phyloP scores from a whole-genome alignment of 345 rosid genomes.

The Aurinia saxatilis region DNA sequence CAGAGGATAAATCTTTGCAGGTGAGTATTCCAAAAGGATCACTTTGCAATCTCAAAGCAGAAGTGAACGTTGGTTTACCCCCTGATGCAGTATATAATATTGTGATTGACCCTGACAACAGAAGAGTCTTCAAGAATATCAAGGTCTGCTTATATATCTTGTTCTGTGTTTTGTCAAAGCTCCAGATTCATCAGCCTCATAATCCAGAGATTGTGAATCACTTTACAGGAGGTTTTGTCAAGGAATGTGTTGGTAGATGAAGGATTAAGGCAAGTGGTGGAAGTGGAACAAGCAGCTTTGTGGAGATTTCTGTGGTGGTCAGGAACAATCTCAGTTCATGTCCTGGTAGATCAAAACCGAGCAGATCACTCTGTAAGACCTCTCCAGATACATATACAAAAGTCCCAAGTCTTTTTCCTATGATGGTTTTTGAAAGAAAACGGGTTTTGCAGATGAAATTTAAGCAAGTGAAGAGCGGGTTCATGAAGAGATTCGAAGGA shows the following conservation, averaged over 20 bases:
- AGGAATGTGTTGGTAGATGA: constrained; percentile 69
- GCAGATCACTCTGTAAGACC: constrained; percentile 58
- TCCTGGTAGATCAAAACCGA: constrained; percentile 78
- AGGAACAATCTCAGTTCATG: constrained; percentile 78
- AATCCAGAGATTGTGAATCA: neutral
- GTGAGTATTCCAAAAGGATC: constrained; percentile 87
- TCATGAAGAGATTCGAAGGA: constrained; percentile 91
- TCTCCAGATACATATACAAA: neutral
- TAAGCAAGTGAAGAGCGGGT: constrained; percentile 75
- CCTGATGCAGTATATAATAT: constrained; percentile 81
- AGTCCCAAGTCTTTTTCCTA: neutral
- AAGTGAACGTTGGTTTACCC: constrained; percentile 65
- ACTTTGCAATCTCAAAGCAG: constrained; percentile 66
- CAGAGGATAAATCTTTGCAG: constrained; percentile 45
- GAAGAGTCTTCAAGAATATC: constrained; percentile 88
- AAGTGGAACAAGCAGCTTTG: constrained; percentile 79
- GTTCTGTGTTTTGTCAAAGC: neutral
- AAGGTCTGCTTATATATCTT: constrained; percentile 38
- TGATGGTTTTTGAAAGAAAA: neutral
- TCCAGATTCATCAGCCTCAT: neutral
- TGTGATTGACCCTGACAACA: constrained; percentile 81
- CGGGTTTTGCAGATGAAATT: constrained; percentile 67
- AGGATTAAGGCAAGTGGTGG: constrained; percentile 78
- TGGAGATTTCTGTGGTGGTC: constrained; percentile 99
- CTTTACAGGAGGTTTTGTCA: constrained; percentile 65